Evolutionary conservation across 345 rosid genomes (phyloP).

Genomic region (Aegle marmelos): DNA sequence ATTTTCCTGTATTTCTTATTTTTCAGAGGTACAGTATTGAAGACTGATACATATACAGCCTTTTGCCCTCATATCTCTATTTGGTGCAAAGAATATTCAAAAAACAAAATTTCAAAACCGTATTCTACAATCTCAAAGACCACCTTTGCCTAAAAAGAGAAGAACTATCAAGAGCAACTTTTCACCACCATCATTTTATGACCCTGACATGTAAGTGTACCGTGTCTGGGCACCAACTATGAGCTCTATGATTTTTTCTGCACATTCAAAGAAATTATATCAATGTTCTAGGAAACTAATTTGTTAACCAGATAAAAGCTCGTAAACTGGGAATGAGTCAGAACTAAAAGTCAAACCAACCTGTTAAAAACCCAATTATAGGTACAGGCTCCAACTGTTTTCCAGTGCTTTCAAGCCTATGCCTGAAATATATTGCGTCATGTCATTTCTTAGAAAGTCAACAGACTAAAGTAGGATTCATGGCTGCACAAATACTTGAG

Average conservation of each 20-base stretch:
- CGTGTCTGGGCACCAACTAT: constrained; percentile 84
- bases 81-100: background rate
- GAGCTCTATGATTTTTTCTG: constrained; percentile 88
- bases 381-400: constrained; percentile 68
- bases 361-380: constrained; percentile 64
- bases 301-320: background rate
- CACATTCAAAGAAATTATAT: constrained; percentile 5
- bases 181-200: constrained; percentile 36
- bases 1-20: background rate
- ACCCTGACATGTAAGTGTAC: constrained; percentile 91
- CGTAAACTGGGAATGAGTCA: background rate
- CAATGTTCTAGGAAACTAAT: background rate
- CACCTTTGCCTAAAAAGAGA: background rate
- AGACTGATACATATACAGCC: background rate
- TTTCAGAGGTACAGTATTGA: background rate
- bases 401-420: constrained; percentile 64
- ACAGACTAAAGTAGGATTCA: no score
- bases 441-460: background rate
- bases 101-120: background rate
- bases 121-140: background rate
- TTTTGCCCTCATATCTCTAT: background rate
- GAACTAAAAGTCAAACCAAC: constrained; percentile 27
- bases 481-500: no score
- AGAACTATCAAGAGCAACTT: constrained; percentile 2
- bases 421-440: constrained; percentile 42